Percentiles rank a stretch among this genome's conserved stretches.
phyloP scores from a whole-genome alignment of 2,329 filamentous ascomycete genomes.

The Fusarium sp. region DNA sequence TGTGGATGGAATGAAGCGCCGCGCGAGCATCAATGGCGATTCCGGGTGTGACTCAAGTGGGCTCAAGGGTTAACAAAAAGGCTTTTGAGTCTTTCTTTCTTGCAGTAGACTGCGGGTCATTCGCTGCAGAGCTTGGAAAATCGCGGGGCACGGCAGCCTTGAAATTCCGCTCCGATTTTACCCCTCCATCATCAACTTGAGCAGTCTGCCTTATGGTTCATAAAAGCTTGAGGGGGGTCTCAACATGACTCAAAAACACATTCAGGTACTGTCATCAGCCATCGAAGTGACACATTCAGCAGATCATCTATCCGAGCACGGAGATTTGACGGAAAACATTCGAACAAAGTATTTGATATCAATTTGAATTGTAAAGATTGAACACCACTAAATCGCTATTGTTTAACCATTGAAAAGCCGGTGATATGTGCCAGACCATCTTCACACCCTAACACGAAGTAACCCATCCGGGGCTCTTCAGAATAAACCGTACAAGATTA shows the following conservation, averaged over 20 bases:
- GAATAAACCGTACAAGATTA: conserved; percentile 33
- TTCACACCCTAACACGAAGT: conserved; percentile 11
- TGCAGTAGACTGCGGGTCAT: conserved; percentile 33
- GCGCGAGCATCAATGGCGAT: conserved; percentile 45
- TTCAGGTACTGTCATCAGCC: not conserved
- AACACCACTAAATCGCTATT: conserved; percentile 30
- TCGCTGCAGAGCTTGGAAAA: conserved; percentile 30
- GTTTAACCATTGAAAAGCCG: conserved; percentile 13
- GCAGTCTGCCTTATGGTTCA: not conserved
- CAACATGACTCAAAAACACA: not conserved
- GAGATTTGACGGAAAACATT: not conserved
- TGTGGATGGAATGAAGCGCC: conserved; percentile 41
- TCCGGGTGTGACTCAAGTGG: conserved; percentile 47
- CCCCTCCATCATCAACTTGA: conserved; percentile 25
- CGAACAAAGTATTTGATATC: not conserved
- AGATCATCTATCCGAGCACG: not conserved
- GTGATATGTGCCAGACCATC: conserved; percentile 27
- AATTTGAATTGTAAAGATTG: conserved; percentile 30
- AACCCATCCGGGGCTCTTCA: not conserved
- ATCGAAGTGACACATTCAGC: not conserved
- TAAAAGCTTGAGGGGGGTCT: not conserved
- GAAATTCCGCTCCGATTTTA: conserved; percentile 37
- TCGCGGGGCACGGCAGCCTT: conserved; percentile 36
- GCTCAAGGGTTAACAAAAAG: conserved; percentile 42
- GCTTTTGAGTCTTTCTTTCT: conserved; percentile 36